phyloP scores from a whole-genome alignment of 225 moss, liverwort and hornwort genomes.

The Pseudoscleropodium purum region DNA sequence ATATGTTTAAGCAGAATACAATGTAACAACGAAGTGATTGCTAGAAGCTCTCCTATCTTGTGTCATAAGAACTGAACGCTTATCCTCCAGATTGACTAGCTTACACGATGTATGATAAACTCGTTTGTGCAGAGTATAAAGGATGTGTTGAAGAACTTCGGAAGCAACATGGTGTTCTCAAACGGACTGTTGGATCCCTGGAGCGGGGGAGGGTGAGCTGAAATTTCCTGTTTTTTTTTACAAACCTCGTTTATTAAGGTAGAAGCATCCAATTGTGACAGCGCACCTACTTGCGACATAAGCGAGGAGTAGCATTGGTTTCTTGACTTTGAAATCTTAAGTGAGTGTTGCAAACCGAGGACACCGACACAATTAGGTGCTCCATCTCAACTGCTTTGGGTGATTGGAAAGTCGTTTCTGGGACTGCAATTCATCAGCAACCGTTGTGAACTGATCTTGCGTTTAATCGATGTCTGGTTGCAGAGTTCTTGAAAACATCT shows the following conservation, averaged over 20 bases:
- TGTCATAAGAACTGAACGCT: neutral
- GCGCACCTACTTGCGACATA: neutral
- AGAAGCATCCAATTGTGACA: neutral
- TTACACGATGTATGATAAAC: neutral
- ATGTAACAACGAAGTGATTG: neutral
- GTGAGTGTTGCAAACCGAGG: neutral
- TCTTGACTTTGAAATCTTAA: neutral
- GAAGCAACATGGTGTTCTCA: slow-evolving; percentile 92
- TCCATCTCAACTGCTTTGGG: neutral
- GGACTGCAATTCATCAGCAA: neutral
- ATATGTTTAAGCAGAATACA: neutral
- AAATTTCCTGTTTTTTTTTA: neutral
- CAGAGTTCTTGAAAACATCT: slow-evolving; percentile 77
- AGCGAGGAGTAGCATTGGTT: neutral
- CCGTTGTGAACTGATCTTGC: neutral
- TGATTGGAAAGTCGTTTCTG: neutral
- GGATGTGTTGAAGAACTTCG: slow-evolving; percentile 66
- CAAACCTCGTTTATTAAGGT: neutral
- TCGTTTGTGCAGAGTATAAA: slow-evolving; percentile 39
- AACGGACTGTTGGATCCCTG: slow-evolving; percentile 96
- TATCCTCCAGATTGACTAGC: neutral
- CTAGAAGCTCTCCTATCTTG: neutral
- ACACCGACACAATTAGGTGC: neutral
- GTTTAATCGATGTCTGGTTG: neutral
- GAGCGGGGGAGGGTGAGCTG: slow-evolving; percentile 87